phyloP scores from a whole-genome alignment of 1,139 yeast species.

The Suhomyces terraborum region DNA sequence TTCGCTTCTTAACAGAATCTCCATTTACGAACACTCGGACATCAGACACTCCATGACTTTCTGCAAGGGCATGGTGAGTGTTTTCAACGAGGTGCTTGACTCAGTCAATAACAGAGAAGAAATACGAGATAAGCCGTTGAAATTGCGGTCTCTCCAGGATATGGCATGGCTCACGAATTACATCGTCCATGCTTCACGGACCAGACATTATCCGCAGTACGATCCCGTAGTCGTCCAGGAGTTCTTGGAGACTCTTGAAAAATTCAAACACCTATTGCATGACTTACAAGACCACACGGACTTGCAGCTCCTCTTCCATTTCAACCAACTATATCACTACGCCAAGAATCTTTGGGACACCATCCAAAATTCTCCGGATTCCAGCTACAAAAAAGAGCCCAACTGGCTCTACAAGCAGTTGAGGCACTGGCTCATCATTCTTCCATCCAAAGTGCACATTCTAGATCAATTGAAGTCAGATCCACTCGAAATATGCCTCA shows the following conservation, averaged over 20 bases:
- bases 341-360: conserved; percentile 11
- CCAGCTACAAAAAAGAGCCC: conserved; percentile 15
- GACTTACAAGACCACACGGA: conserved; percentile 1
- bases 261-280: conserved; percentile 13
- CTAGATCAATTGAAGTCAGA: conserved; percentile 16
- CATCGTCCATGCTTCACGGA: conserved; percentile 26
- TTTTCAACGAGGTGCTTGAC: conserved; percentile 25
- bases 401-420: conserved; percentile 23
- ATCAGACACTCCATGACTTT: conserved; percentile 26
- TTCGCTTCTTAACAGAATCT: conserved; percentile 28
- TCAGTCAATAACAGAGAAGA: conserved; percentile 1
- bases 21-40: conserved; percentile 28
- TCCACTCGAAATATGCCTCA: conserved; percentile 23
- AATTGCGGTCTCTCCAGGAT: conserved; percentile 15
- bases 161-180: conserved; percentile 22
- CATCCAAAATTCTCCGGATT: conserved; percentile 6
- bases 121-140: neutral
- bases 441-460: conserved; percentile 26
- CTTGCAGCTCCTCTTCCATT: conserved; percentile 16
- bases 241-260: conserved; percentile 18
- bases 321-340: conserved; percentile 17
- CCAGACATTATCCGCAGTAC: conserved; percentile 28
- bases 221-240: conserved; percentile 24
- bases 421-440: conserved; percentile 29
- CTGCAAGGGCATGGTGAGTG: conserved; percentile 28